Evolutionary conservation across 169 alveolate species (phyloP), one percentile per base, ranked within the genome.

Genomic region (Besnoitia besnoiti): DNA sequence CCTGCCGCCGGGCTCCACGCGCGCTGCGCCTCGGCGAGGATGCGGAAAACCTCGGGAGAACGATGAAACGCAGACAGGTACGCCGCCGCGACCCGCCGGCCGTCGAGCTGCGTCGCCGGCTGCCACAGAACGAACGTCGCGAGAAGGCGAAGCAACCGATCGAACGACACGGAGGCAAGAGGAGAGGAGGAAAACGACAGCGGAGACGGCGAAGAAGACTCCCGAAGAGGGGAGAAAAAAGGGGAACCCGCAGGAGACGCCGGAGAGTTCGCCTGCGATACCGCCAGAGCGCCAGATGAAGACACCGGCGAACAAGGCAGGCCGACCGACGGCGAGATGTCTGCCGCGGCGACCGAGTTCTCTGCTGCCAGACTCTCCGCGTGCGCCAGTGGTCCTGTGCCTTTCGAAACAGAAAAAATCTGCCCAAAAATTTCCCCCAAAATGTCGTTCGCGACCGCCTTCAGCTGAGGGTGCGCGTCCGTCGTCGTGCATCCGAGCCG

Each of bases 401-500:
- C n/a, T n/a, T n/a, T n/a, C n/a, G n/a, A n/a, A n/a, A 19, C 7
- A n/a, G 19, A 14, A 16, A 67, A 67, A 16, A 67, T 16, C n/a
- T 67, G 39, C 39, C n/a, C 47, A 27, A 77, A 77, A 44, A 77
- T 37, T 2, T 0, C 40, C 12, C 19, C 59, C n/a, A 77, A 37
- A 7, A 39, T 10, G 21, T 19, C 87, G 55, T 77, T 77, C 40
- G 61, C 55, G 5, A 8, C 35, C 8, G 50, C 49, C 37, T 21
- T 7, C 49, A 77, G 50, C 37, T 44, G 61, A 1, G 59, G 55
- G 30, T 77, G 50, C 49, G 61, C 40, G 5, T 3, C 35, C 37
- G 87, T 77, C 10, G 87, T 77, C 19, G 87, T 77, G 59, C 87
- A 39, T 4, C 87, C 87, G 40, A 77, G 87, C 50, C 87, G 50